phyloP scores from a whole-genome alignment of 495 filamentous ascomycete genomes.

The Penicillium maclennaniae region DNA sequence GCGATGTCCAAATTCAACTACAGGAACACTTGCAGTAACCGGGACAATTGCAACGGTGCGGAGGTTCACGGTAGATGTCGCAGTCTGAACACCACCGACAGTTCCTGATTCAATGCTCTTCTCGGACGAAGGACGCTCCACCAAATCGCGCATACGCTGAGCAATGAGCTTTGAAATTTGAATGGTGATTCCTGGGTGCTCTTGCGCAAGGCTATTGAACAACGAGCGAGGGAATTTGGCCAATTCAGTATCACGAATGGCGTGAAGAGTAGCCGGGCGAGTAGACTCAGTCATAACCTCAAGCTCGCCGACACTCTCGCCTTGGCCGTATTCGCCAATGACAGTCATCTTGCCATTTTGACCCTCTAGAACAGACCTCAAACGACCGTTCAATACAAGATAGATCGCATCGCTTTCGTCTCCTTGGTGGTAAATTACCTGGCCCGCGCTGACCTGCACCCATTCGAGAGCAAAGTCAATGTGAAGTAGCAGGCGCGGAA shows the following conservation, averaged over 20 bases:
- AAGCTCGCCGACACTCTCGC: slow-evolving; percentile 94
- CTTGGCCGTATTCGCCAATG: slow-evolving; percentile 90
- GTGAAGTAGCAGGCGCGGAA: slow-evolving; percentile 89
- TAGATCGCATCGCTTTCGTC: slow-evolving; percentile 99
- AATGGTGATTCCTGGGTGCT: slow-evolving; percentile 97
- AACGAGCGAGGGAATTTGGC: slow-evolving; percentile 94
- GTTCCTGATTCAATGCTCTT: slow-evolving; percentile 56
- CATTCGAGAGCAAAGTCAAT: slow-evolving; percentile 98
- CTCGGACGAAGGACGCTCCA: slow-evolving; percentile 75
- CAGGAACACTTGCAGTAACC: slow-evolving; percentile 85
- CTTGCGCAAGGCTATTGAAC: slow-evolving; percentile 95
- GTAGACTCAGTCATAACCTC: slow-evolving; percentile 95
- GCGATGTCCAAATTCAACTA: slow-evolving; percentile 91
- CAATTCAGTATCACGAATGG: slow-evolving; percentile 93
- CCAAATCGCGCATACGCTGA: slow-evolving; percentile 82
- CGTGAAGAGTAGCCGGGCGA: slow-evolving; percentile 84
- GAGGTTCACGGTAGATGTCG: slow-evolving; percentile 84
- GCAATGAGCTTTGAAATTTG: slow-evolving; percentile 99
- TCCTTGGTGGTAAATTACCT: slow-evolving; percentile 88
- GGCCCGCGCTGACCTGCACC: slow-evolving; percentile 92
- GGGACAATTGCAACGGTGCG: slow-evolving; percentile 90
- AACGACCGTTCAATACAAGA: slow-evolving; percentile 88
- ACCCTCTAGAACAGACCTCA: slow-evolving; percentile 74
- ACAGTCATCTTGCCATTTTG: slow-evolving; percentile 81
- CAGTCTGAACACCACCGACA: slow-evolving; percentile 60